These are phyloP conservation scores for Penicillium verhagenii DNA, from an alignment of 495 filamentous ascomycete species.

Conservation along the genomic window DNA sequence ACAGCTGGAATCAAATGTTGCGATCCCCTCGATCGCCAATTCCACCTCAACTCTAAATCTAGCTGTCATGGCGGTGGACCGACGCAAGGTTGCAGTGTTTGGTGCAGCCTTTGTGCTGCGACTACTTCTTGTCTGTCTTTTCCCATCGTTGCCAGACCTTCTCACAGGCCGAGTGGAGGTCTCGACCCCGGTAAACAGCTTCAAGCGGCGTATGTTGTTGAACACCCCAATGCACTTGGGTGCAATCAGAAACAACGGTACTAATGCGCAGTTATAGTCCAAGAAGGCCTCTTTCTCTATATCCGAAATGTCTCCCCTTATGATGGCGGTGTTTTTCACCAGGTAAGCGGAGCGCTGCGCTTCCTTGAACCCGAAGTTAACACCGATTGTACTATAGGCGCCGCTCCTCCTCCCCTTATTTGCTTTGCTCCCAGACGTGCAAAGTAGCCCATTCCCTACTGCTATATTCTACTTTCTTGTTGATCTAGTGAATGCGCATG, in stretches of 20 bases:
- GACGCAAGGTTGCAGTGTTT: slow-evolving; percentile 74
- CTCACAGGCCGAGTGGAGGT: slow-evolving; percentile 92
- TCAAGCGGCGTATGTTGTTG: slow-evolving; percentile 77
- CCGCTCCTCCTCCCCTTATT: slow-evolving; percentile 90
- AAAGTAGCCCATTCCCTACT: slow-evolving; percentile 65
- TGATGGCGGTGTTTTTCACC: slow-evolving; percentile 96
- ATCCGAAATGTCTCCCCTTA: slow-evolving; percentile 96
- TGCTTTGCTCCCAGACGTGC: slow-evolving; percentile 72
- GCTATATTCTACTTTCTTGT: slow-evolving; percentile 77
- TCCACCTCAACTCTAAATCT: background rate
- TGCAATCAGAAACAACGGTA: background rate
- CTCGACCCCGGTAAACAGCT: slow-evolving; percentile 94
- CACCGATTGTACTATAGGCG: slow-evolving; percentile 49
- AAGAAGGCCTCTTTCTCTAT: slow-evolving; percentile 95
- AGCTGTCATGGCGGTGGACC: slow-evolving; percentile 60
- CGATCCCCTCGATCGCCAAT: slow-evolving; percentile 8
- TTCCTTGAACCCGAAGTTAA: slow-evolving; percentile 6
- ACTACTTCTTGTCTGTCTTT: slow-evolving; percentile 73
- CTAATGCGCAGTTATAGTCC: slow-evolving; percentile 55
- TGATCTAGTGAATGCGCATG: slow-evolving; percentile 79
- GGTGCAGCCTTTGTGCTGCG: slow-evolving; percentile 73
- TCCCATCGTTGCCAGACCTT: slow-evolving; percentile 81
- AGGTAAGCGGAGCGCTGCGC: slow-evolving; percentile 47
- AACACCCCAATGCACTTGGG: background rate
- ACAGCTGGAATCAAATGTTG: slow-evolving; percentile 20